These are phyloP conservation scores for Xylaria nigripes DNA, from an alignment of 495 filamentous ascomycete species.

Conservation along the genomic window DNA sequence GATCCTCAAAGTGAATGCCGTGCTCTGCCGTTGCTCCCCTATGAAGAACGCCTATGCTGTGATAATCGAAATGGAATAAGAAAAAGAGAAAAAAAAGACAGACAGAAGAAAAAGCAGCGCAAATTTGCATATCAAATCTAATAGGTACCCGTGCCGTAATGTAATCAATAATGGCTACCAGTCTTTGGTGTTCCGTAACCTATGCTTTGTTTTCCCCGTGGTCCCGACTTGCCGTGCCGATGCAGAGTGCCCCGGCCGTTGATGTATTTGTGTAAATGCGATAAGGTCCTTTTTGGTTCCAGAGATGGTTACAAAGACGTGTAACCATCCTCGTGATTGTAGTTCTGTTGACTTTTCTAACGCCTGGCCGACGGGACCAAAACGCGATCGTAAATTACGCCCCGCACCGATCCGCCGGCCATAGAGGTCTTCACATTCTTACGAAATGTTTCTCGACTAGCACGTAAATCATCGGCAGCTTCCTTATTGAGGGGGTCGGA, in stretches of 20 bases:
- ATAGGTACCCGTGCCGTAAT: not conserved
- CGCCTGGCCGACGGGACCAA: constrained; percentile 22
- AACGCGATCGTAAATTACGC: constrained; percentile 67
- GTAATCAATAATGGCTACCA: not conserved
- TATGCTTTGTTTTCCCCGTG: not conserved
- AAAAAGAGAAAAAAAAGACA: not conserved
- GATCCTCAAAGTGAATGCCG: not conserved
- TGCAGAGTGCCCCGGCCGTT: constrained; percentile 3
- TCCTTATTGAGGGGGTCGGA: constrained; percentile 97
- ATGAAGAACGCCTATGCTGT: constrained; percentile 11
- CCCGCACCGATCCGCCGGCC: constrained; percentile 70
- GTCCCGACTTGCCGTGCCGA: not conserved
- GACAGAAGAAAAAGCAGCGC: not conserved
- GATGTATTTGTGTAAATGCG: constrained; percentile 2
- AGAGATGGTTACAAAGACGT: not conserved
- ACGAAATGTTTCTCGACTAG: constrained; percentile 79
- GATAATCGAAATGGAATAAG: not conserved
- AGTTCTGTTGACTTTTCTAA: constrained; percentile 20
- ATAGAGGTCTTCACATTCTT: constrained; percentile 79
- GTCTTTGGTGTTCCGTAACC: not conserved
- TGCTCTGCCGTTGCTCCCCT: not conserved
- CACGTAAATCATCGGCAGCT: constrained; percentile 83
- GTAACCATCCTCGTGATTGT: not conserved
- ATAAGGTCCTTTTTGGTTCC: not conserved
- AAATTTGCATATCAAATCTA: constrained; percentile 7